Evolutionary conservation across 208 protist species (phyloP).

Genomic region (Trypanosoma scelopori): DNA sequence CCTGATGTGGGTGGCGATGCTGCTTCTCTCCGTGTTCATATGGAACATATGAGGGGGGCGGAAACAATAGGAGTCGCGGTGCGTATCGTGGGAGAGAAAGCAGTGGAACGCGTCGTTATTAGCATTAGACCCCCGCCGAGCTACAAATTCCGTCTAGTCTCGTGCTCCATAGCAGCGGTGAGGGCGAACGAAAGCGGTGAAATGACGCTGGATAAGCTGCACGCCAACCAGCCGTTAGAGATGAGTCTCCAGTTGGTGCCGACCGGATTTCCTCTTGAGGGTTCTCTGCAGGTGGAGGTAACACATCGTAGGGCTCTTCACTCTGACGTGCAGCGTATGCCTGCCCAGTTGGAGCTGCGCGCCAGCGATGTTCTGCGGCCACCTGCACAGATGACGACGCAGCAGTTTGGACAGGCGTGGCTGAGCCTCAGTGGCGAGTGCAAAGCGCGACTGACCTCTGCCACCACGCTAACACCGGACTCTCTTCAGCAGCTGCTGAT

Average conservation of each 20-base stretch:
- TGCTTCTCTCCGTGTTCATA: slow-evolving; percentile 8
- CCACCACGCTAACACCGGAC: slow-evolving; percentile 20
- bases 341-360: slow-evolving; percentile 5
- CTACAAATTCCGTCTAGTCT: slow-evolving; percentile 2
- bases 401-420: slow-evolving; percentile 46
- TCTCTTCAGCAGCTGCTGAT: slow-evolving; percentile 32
- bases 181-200: background rate
- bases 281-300: slow-evolving; percentile 12
- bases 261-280: slow-evolving; percentile 17
- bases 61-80: slow-evolving; percentile 11
- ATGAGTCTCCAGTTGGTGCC: slow-evolving; percentile 3
- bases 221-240: slow-evolving; percentile 8
- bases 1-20: background rate
- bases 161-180: background rate
- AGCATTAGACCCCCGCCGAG: background rate
- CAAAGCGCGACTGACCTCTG: slow-evolving; percentile 17
- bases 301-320: background rate
- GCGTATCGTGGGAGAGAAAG: background rate
- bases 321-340: slow-evolving; percentile 2
- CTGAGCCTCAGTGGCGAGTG: slow-evolving; percentile 19
- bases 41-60: slow-evolving; percentile 3
- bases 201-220: background rate
- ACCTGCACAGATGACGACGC: slow-evolving; percentile 31
- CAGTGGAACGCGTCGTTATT: slow-evolving; percentile 8
- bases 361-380: slow-evolving; percentile 30